Conservation (phyloP, 306 rosid species). For the Quercus glauca region DNA sequence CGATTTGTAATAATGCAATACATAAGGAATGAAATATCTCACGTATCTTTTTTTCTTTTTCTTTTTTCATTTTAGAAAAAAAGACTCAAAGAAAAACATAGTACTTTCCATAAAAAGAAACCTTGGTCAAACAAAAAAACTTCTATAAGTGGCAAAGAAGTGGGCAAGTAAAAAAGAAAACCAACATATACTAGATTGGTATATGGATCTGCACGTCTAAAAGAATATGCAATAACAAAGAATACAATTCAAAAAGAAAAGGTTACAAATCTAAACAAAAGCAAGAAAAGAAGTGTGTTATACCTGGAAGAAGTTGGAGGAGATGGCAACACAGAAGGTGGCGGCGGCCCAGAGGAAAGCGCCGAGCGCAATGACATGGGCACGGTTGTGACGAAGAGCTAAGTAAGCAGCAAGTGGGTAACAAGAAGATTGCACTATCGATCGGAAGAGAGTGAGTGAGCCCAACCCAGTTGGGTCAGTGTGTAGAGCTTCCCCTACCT, state of each 20-base stretch:
- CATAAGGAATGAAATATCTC: too few species aligned
- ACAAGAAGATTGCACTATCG: slow-evolving; percentile 67
- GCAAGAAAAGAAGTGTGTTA: background rate
- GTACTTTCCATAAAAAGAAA: too few species aligned
- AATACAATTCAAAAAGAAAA: background rate
- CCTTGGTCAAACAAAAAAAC: too few species aligned
- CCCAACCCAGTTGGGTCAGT: slow-evolving; percentile 79
- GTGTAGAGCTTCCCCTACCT: slow-evolving; percentile 63
- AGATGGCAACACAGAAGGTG: slow-evolving; percentile 61
- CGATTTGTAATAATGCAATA: too few species aligned
- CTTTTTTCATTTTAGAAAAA: too few species aligned
- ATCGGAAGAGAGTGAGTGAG: slow-evolving; percentile 70
- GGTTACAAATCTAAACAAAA: background rate
- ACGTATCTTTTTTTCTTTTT: too few species aligned
- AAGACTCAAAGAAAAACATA: too few species aligned
- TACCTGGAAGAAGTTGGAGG: slow-evolving; percentile 66
- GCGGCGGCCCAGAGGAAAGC: slow-evolving; percentile 74
- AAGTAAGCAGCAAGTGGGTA: slow-evolving; percentile 78
- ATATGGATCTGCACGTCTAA: too few species aligned
- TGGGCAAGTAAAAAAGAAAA: too few species aligned
- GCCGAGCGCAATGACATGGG: slow-evolving; percentile 63
- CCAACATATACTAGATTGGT: too few species aligned
- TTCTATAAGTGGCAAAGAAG: too few species aligned
- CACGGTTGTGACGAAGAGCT: slow-evolving; percentile 69
- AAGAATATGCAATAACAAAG: background rate